phyloP scores from a whole-genome alignment of 345 rosid species.

The Clarkia xantiana region DNA sequence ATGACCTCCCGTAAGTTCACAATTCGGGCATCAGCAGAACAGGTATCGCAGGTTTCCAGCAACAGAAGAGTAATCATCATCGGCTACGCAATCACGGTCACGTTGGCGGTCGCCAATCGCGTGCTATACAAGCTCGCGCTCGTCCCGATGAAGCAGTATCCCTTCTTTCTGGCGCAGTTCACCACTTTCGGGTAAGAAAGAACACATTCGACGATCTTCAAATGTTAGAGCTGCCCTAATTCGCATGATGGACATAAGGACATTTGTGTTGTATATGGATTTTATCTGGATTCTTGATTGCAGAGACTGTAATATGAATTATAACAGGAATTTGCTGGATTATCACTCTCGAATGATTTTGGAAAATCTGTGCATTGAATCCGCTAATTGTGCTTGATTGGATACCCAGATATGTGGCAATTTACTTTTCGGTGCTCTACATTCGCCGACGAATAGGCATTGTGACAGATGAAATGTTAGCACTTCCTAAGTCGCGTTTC shows the following conservation, averaged over 20 bases:
- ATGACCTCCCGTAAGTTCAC: not conserved
- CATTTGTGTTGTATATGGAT: not conserved
- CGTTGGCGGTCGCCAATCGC: slow-evolving; percentile 63
- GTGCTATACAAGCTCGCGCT: slow-evolving; percentile 92
- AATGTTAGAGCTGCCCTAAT: not conserved
- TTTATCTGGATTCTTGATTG: too few relatives aligned
- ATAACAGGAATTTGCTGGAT: too few relatives aligned
- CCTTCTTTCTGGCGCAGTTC: slow-evolving; percentile 78
- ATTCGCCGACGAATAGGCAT: slow-evolving; percentile 46
- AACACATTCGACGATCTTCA: not conserved
- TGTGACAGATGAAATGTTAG: slow-evolving; percentile 58
- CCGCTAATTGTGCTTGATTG: not conserved
- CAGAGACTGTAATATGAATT: too few relatives aligned
- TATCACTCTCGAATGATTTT: not conserved
- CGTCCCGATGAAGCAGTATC: slow-evolving; percentile 77
- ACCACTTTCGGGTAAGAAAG: slow-evolving; percentile 62
- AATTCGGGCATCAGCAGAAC: slow-evolving; percentile 2
- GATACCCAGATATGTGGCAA: slow-evolving; percentile 44
- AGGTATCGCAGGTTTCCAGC: slow-evolving; percentile 4
- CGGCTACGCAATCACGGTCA: slow-evolving; percentile 31
- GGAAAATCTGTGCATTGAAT: not conserved
- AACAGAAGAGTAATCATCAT: slow-evolving; percentile 18
- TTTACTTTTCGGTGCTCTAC: slow-evolving; percentile 50
- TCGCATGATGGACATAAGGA: not conserved
- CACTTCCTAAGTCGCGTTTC: slow-evolving; percentile 59